phyloP scores from a whole-genome alignment of 805 yeast genomes.

The Metschnikowia lunata region DNA sequence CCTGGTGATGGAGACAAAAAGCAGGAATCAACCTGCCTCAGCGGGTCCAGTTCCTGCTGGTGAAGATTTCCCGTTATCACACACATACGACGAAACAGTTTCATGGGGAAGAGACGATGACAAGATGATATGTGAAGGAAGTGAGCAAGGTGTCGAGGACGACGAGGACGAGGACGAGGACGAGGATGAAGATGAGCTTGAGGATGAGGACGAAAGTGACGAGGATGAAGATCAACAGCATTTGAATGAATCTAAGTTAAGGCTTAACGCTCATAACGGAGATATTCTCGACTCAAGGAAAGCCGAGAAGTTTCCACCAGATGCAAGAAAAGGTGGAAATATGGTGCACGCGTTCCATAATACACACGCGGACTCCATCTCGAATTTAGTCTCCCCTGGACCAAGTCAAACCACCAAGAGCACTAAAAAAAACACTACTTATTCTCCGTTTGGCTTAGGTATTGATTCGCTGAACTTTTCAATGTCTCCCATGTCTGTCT shows the following conservation, averaged over 20 bases:
- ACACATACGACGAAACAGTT: too few relatives aligned
- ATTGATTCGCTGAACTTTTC: slow-evolving; percentile 1
- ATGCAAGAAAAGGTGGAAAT: too few relatives aligned
- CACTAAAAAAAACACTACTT: neutral
- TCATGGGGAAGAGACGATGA: too few relatives aligned
- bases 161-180: slow-evolving; percentile 19
- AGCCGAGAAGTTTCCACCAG: neutral
- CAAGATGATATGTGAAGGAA: too few relatives aligned
- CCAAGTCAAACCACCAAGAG: neutral
- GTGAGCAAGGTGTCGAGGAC: slow-evolving; percentile 3
- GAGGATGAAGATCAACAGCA: slow-evolving; percentile 28
- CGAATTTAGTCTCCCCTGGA: neutral
- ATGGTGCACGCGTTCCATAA: neutral
- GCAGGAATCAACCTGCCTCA: too few relatives aligned
- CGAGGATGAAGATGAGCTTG: slow-evolving; percentile 26
- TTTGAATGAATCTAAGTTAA: too few relatives aligned
- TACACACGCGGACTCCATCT: neutral
- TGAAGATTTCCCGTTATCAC: too few relatives aligned
- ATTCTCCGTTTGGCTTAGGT: slow-evolving; percentile 9
- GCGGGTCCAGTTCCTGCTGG: too few relatives aligned
- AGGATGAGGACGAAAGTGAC: slow-evolving; percentile 30
- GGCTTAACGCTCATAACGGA: too few relatives aligned
- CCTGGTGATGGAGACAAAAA: too few relatives aligned
- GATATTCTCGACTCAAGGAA: neutral
- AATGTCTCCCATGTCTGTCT: slow-evolving; percentile 3